Evolutionary conservation across 2,329 filamentous ascomycete species (phyloP).

Genomic region (Curvularia hawaiiensis): DNA sequence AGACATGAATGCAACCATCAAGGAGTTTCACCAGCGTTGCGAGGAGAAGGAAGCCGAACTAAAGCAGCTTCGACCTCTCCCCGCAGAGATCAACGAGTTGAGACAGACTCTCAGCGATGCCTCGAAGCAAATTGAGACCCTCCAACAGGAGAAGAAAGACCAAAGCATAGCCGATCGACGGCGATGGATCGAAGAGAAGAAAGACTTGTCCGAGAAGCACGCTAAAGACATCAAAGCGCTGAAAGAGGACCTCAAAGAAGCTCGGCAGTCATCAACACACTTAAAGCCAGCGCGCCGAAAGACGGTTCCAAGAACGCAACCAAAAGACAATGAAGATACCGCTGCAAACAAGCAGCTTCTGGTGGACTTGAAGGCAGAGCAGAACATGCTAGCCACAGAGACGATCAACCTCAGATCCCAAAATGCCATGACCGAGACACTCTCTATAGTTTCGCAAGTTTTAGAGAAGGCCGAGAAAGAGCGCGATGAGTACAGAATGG

Average conservation of each 20-base stretch:
- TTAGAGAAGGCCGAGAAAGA: not conserved
- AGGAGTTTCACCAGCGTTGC: not conserved
- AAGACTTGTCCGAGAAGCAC: not conserved
- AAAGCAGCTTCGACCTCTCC: not conserved
- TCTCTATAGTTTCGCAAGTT: not conserved
- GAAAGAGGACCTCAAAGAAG: not conserved
- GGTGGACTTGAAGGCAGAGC: not conserved
- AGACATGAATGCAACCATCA: not conserved
- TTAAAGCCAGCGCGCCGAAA: too few species aligned
- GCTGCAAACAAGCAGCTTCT: not conserved
- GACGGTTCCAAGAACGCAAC: not conserved
- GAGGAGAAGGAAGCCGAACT: conserved; percentile 5
- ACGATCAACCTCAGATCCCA: not conserved
- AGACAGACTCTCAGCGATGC: not conserved
- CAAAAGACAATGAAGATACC: not conserved
- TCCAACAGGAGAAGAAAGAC: conserved; percentile 3
- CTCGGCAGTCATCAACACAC: not conserved
- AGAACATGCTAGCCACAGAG: not conserved
- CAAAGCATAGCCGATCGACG: conserved; percentile 5
- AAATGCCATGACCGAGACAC: not conserved
- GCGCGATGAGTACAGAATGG: not conserved
- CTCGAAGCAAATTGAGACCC: not conserved
- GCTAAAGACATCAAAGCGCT: not conserved
- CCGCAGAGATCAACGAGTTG: not conserved
- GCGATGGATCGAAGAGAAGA: not conserved